These are phyloP conservation scores for Crucibulum cyathiforme DNA, from an alignment of 1,284 basidiomycete species.

Conservation along the genomic window DNA sequence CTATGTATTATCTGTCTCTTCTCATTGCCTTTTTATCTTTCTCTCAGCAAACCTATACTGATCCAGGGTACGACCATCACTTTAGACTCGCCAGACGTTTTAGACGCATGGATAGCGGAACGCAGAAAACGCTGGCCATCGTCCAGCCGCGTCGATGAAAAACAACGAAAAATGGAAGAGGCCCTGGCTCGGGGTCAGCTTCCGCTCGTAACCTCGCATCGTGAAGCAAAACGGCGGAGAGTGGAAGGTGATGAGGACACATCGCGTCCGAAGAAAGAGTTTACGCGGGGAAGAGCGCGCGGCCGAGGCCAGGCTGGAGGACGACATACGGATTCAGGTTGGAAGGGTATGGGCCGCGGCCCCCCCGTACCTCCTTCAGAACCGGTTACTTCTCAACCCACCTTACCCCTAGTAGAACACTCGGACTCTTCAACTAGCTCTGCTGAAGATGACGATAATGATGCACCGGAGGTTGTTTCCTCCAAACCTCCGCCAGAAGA, in stretches of 20 bases:
- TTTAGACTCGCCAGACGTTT: conserved; percentile 81
- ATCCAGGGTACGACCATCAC: conserved; percentile 84
- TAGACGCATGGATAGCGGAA: conserved; percentile 87
- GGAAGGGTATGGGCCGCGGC: conserved; percentile 31
- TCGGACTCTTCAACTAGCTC: conserved; percentile 3
- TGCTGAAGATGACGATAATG: conserved; percentile 44
- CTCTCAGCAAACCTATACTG: conserved; percentile 67
- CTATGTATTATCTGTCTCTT: background rate
- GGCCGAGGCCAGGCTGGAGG: background rate
- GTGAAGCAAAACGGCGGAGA: conserved; percentile 43
- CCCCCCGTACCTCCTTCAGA: background rate
- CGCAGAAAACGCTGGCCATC: conserved; percentile 87
- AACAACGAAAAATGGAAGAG: conserved; percentile 75
- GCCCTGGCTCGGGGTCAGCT: conserved; percentile 82
- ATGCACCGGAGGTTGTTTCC: conserved; percentile 65
- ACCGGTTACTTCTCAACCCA: conserved; percentile 2
- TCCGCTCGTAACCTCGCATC: conserved; percentile 50
- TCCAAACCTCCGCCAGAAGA: conserved; percentile 51
- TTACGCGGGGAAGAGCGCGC: conserved; percentile 7
- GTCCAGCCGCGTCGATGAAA: conserved; percentile 71
- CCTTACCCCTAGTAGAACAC: too few species aligned
- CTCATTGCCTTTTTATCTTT: background rate
- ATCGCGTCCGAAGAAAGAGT: too few species aligned
- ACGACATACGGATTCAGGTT: conserved; percentile 38
- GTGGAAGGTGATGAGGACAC: conserved; percentile 15